phyloP scores from a whole-genome alignment of 1,284 basidiomycete species.

The Ustilago curta region DNA sequence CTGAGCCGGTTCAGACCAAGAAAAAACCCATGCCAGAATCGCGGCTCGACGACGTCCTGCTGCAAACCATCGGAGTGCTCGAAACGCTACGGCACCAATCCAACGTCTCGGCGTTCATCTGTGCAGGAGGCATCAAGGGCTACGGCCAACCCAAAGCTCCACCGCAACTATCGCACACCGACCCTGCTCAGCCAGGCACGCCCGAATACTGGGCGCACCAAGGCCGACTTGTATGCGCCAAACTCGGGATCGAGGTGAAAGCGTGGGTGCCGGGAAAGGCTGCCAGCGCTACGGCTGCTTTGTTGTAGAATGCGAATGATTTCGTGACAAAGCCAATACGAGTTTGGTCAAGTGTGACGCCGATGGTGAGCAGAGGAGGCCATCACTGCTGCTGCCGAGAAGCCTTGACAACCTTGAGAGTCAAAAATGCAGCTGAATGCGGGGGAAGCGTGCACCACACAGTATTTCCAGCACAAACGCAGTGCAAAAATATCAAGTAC shows the following conservation, averaged over 20 bases:
- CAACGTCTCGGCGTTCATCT: conserved; percentile 59
- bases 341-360: background rate
- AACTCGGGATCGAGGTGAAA: conserved; percentile 37
- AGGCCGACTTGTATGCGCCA: conserved; percentile 31
- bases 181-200: conserved; percentile 5
- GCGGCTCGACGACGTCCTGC: conserved; percentile 57
- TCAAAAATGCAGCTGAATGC: too few relatives aligned
- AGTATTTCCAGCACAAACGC: too few relatives aligned
- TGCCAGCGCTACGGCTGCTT: conserved; percentile 27
- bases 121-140: conserved; percentile 39
- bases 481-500: too few relatives aligned
- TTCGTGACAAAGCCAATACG: background rate
- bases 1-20: background rate
- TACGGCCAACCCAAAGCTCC: conserved; percentile 18
- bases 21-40: conserved; percentile 28
- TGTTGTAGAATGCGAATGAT: conserved; percentile 5
- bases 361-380: too few relatives aligned
- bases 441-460: too few relatives aligned
- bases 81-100: conserved; percentile 52
- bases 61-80: conserved; percentile 66
- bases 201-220: conserved; percentile 37
- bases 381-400: too few relatives aligned
- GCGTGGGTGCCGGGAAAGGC: conserved; percentile 28
- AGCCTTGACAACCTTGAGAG: too few relatives aligned
- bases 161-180: too few relatives aligned